phyloP scores from a whole-genome alignment of 306 rosid species.

The Prinsepia uniflora region DNA sequence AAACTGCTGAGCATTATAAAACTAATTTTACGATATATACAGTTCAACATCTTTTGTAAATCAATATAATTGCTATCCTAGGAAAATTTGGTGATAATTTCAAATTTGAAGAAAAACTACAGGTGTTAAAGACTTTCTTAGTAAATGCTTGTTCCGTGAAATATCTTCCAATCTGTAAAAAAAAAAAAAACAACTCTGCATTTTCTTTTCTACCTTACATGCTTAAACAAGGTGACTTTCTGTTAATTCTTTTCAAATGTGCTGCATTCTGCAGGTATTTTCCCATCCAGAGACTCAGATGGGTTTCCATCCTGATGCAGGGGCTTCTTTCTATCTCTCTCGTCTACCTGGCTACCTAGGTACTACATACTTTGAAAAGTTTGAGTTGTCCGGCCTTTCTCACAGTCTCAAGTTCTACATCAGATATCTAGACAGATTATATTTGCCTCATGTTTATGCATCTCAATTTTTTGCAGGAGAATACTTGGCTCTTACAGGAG shows the following conservation, averaged over 20 bases:
- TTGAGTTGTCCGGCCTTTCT: neutral
- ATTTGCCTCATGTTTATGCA: neutral
- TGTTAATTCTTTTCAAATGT: constrained; percentile 2
- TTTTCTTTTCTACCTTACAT: neutral
- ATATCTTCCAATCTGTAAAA: neutral
- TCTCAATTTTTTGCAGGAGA: constrained; percentile 58
- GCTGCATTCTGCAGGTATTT: constrained; percentile 50
- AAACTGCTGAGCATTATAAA: neutral
- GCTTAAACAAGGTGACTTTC: neutral
- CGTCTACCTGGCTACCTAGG: constrained; percentile 94
- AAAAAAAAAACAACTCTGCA: neutral
- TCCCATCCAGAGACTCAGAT: constrained; percentile 86
- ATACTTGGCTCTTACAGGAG: constrained; percentile 92
- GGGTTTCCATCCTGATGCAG: constrained; percentile 98
- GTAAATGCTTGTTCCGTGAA: neutral
- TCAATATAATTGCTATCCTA: neutral
- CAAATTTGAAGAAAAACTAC: neutral
- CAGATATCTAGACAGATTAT: constrained; percentile 5
- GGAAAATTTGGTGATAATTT: neutral
- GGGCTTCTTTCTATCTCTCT: constrained; percentile 90
- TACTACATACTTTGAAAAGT: constrained; percentile 24
- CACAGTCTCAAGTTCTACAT: constrained; percentile 2
- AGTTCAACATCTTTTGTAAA: neutral
- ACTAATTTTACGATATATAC: neutral
- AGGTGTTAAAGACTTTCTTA: neutral